These are phyloP conservation scores for Entonaema liquescens DNA, from an alignment of 495 filamentous ascomycete genomes.

Conservation along the genomic window DNA sequence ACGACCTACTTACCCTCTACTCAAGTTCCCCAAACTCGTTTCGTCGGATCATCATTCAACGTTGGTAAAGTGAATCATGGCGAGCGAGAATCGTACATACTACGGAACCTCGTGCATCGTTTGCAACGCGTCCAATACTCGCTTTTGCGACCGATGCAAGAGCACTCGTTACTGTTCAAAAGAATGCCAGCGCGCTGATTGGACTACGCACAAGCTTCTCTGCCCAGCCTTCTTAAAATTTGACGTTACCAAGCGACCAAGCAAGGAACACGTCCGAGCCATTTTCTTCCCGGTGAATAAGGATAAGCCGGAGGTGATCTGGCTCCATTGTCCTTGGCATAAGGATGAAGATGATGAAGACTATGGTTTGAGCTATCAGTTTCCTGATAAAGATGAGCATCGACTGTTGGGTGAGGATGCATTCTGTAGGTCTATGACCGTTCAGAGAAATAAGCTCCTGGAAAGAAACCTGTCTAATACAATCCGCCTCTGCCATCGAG, in stretches of 20 bases:
- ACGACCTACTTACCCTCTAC: too few relatives aligned
- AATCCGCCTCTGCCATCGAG: slow-evolving; percentile 26
- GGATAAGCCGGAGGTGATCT: slow-evolving; percentile 38
- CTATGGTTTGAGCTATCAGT: slow-evolving; percentile 13
- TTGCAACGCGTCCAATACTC: slow-evolving; percentile 17
- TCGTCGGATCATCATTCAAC: too few relatives aligned
- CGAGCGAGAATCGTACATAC: not conserved
- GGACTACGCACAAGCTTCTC: slow-evolving; percentile 46
- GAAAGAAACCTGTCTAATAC: not conserved
- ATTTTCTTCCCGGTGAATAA: slow-evolving; percentile 44
- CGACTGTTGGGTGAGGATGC: slow-evolving; percentile 1
- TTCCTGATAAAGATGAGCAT: slow-evolving; percentile 15
- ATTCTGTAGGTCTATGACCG: not conserved
- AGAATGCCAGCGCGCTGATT: slow-evolving; percentile 44
- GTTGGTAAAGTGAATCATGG: slow-evolving; percentile 13
- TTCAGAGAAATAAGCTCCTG: slow-evolving; percentile 6
- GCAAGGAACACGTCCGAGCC: slow-evolving; percentile 28
- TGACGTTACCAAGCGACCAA: slow-evolving; percentile 22
- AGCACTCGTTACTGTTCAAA: slow-evolving; percentile 44
- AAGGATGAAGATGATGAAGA: slow-evolving; percentile 19
- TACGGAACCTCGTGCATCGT: slow-evolving; percentile 11
- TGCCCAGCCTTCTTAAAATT: slow-evolving; percentile 36
- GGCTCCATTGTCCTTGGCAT: slow-evolving; percentile 34
- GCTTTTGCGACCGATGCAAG: slow-evolving; percentile 19
- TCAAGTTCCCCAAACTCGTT: too few relatives aligned